Conservation (phyloP, 2,329 filamentous ascomycete genomes). For the Bipolaris sorokiniana region DNA sequence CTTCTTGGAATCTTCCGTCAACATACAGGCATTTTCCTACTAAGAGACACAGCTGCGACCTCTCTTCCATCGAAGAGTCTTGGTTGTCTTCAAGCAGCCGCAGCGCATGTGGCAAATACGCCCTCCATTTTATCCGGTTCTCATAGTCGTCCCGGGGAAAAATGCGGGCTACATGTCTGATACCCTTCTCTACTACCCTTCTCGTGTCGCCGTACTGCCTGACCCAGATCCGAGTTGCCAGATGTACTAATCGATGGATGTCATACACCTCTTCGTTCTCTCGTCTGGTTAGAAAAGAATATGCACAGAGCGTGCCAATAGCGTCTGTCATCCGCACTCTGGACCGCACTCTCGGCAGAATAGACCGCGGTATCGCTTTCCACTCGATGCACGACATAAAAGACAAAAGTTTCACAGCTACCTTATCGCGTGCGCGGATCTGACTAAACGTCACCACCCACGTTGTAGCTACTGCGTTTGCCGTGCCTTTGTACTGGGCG, state of each 20-base stretch:
- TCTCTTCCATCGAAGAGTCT: neutral
- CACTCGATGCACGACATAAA: constrained; percentile 36
- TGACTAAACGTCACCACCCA: constrained; percentile 54
- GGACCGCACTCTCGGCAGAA: constrained; percentile 19
- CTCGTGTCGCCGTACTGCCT: neutral
- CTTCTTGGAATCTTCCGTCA: neutral
- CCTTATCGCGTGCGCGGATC: constrained; percentile 27
- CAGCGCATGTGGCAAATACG: neutral
- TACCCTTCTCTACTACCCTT: neutral
- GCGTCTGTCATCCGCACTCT: constrained; percentile 22
- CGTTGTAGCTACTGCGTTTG: constrained; percentile 51
- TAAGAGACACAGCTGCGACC: neutral
- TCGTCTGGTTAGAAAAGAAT: constrained; percentile 27
- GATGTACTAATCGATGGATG: constrained; percentile 25
- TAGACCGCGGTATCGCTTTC: constrained; percentile 26
- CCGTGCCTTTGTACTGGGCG: constrained; percentile 43
- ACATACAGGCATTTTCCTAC: neutral
- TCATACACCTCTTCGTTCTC: neutral
- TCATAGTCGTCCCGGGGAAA: neutral
- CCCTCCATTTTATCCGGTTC: neutral
- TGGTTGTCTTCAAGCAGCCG: neutral
- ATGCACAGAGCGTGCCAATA: constrained; percentile 30
- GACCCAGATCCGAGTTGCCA: constrained; percentile 20
- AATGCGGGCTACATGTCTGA: neutral
- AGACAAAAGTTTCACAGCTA: constrained; percentile 47